Base-by-base conservation (phyloP, 1,284 basidiomycete genomes). In the Coniferiporia sulphurascens region DNA sequence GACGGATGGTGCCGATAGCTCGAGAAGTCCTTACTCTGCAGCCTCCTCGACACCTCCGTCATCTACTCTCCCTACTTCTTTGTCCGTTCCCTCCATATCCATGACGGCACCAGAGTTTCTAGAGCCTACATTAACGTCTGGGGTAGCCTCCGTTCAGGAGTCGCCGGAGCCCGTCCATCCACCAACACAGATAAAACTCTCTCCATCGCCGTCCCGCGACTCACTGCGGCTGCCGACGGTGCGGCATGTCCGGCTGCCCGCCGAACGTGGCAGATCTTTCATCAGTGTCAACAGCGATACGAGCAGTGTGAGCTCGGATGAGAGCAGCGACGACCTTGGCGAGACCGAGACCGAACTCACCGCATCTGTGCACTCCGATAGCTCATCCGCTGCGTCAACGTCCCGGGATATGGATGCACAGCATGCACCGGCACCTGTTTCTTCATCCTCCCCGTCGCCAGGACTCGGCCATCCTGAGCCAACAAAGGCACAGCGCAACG, bases 381-480 rank as follows among this genome's bases (percentile, higher is more conserved):
- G 75, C 32, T 82, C 83, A 0, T 73, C 72, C 0, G 61, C 63
- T 50, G 69, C 63, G 54, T 77, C 67, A 64, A 56, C 62, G 63
- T 52, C 68, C 81, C 64, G 63, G 72, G 35, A 68, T 19, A 34
- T 9, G 13, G 15, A 21, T 9, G 45, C 38, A 6, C 15, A 49
- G 51, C 50, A 34, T 12, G 38, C 35, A 21, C 19, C n/a, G 4
- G 48, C 35, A 35, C 63, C 70, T 2, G 62, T 70, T 21, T 61
- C 66, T 0, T 48, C 65, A 4, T 53, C 52, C 7, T 43, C 60
- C 34, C 66, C 32, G 43, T 2, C 41, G 41, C n/a, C 41, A 2
- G 10, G 12, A 2, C 41, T 27, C 27, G 27, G 27, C 5, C 27
- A 5, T 27, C 27, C 27, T 27, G 27, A 2, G 27, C 27, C 27